Evolutionary conservation across 2,329 filamentous ascomycete species (phyloP), one percentile per base, ranked within the genome.

Genomic region (Calonectria multiphialidica): DNA sequence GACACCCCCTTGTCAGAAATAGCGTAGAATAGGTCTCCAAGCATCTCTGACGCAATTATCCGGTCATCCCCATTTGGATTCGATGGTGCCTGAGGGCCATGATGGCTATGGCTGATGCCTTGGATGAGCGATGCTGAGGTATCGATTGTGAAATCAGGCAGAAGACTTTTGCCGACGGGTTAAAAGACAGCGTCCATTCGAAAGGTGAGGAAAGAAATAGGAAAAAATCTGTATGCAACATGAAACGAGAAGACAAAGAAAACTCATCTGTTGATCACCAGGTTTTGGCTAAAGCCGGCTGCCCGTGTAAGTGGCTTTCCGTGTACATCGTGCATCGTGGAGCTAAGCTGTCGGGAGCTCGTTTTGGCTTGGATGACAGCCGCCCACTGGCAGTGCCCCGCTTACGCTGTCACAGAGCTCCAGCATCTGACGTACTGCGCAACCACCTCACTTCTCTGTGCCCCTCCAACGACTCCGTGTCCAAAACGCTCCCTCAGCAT

Each of bases 401-500:
- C 69, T 64, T 67, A 68, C 67, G 67, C 25, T 64, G 45, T 42
- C 44, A 28, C 42, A 66, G 33, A 64, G 63, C 62, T 66, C 55
- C 64, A 42, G 16, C 61, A 40, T 62, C 70, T 72, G 70, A 72
- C 70, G 70, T 72, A 72, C 65, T 30, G 16, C 50, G 23, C 64
- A 64, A 37, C 35, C 25, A 44, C 23, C 61, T 59, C 57, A 15
- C 35, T 21, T 7, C 35, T 55, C 25, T 16, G 59, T 68, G 63
- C 71, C 71, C 71, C 71, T 71, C 69, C 68, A 73, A 68, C 68
- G 45, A 25, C 47, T 44, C 50, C 45, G 53, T 49, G 37, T 49
- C 13, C 67, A 49, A 18, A 57, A 42, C 59, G 50, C 21, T 62
- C 49, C 57, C 35, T 65, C 70, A 57, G 44, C 49, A 50, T 59